Base-by-base conservation (phyloP, 176 grass and related monocot species). In the Musa acuminata region DNA sequence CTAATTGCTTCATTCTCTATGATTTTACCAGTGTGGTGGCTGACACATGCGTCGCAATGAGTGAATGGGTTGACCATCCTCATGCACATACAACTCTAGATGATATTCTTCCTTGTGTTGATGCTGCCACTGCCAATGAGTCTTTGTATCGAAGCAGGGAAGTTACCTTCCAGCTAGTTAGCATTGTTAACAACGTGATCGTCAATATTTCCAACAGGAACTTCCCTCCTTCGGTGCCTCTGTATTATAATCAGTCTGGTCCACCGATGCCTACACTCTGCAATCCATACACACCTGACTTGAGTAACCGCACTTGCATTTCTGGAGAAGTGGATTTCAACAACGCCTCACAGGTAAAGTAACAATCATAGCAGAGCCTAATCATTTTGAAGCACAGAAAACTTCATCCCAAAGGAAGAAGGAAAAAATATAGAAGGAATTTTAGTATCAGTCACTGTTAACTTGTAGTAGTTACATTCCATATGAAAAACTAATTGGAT, bases 241-340 rank as follows among this genome's bases (percentile, higher is more conserved):
- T 99, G n/a, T 94, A 93, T 66, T 94, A 84, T 76, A 99, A 99
- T 72, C 95, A 99, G 72, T 99, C 95, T 8, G 95, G 95, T 0
- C 95, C 88, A 0, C 74, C 77, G 19, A 91, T 99, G 86, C 90
- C 90, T 0, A 1, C 27, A 12, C 88, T 99, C 22, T 99, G 95
- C 84, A 86, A 87, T 82, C 95, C 95, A 0, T 89, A 86, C 73
- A 94, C 78, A 49, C 35, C 68, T 13, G 86, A 91, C 81, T 73
- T 99, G 86, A 91, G 53, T 26, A 69, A 74, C 9, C 82, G 88
- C 11, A 22, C 60, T 0, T 99, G 95, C 79, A 60, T 19, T 55
- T 13, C 81, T 60, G 80, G 83, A 55, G 92, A 96, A 87, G 88
- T 89, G 53, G 72, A 72, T 73, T 87, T 99, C 60, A 26, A 20